phyloP scores from a whole-genome alignment of 345 rosid species.

The Gossypium rotundifolium region DNA sequence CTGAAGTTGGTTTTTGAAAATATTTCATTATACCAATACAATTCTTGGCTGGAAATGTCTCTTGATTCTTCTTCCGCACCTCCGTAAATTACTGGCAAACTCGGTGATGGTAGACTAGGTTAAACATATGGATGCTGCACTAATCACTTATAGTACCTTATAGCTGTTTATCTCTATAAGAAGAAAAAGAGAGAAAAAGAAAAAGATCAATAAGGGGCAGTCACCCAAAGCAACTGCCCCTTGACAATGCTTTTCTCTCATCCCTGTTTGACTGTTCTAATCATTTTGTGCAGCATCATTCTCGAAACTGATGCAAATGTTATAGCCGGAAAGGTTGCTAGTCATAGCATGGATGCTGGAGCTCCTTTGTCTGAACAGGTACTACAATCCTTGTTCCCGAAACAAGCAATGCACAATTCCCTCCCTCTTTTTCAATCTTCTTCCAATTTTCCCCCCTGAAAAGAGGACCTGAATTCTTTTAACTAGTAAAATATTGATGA shows the following conservation, averaged over 20 bases:
- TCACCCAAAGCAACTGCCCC: neutral
- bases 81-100: too few species aligned
- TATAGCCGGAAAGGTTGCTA: slow-evolving; percentile 74
- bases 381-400: neutral
- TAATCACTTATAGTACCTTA: neutral
- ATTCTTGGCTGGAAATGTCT: neutral
- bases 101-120: neutral
- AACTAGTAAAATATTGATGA: neutral
- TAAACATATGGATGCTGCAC: neutral
- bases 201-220: neutral
- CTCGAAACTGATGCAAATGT: slow-evolving; percentile 77
- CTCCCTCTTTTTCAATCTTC: neutral
- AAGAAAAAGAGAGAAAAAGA: too few species aligned
- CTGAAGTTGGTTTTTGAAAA: neutral
- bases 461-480: neutral
- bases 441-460: neutral
- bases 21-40: neutral
- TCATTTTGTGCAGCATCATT: slow-evolving; percentile 41
- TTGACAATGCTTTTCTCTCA: slow-evolving; percentile 27
- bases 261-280: slow-evolving; percentile 18
- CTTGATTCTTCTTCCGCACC: neutral
- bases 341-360: slow-evolving; percentile 51
- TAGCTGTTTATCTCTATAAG: too few species aligned
- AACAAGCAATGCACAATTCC: neutral
- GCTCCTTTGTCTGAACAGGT: slow-evolving; percentile 85